Conservation (phyloP, 1,139 yeast genomes). For the Yamadazyma dendronema region DNA sequence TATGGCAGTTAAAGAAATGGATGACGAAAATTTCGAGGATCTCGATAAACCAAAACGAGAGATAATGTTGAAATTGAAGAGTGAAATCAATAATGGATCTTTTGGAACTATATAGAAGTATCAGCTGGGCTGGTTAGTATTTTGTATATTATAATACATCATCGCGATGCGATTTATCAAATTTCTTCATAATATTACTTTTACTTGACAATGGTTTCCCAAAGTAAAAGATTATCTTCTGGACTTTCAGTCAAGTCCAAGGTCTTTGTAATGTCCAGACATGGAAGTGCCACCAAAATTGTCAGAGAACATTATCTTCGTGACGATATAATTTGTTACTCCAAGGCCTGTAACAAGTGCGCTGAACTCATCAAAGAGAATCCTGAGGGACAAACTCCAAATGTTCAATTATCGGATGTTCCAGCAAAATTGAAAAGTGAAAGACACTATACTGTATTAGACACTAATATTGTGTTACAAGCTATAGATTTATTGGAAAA, state of each 20-base stretch:
- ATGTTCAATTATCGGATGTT: slow-evolving; percentile 46
- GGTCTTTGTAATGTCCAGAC: slow-evolving; percentile 86
- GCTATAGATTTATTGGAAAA: slow-evolving; percentile 90
- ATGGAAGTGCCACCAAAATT: slow-evolving; percentile 86
- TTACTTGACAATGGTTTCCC: neutral
- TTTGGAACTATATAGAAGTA: slow-evolving; percentile 34
- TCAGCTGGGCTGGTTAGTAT: neutral
- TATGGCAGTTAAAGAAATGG: slow-evolving; percentile 54
- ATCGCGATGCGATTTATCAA: slow-evolving; percentile 3
- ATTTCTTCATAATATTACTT: too few species aligned
- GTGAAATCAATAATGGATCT: slow-evolving; percentile 45
- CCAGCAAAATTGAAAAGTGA: slow-evolving; percentile 42
- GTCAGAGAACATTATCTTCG: slow-evolving; percentile 93
- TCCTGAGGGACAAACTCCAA: slow-evolving; percentile 51
- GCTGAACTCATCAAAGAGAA: slow-evolving; percentile 53
- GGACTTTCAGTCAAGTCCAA: slow-evolving; percentile 81
- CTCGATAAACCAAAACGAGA: slow-evolving; percentile 59
- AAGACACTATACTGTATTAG: slow-evolving; percentile 75
- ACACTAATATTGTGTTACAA: slow-evolving; percentile 83
- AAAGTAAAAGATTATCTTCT: slow-evolving; percentile 46
- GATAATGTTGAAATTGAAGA: slow-evolving; percentile 36
- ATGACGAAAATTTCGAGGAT: slow-evolving; percentile 60
- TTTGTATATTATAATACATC: neutral
- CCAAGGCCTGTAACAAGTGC: slow-evolving; percentile 67
- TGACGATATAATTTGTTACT: slow-evolving; percentile 88